Evolutionary conservation across 148 eudicot species (phyloP).

Genomic region (Camellia granthamiana): DNA sequence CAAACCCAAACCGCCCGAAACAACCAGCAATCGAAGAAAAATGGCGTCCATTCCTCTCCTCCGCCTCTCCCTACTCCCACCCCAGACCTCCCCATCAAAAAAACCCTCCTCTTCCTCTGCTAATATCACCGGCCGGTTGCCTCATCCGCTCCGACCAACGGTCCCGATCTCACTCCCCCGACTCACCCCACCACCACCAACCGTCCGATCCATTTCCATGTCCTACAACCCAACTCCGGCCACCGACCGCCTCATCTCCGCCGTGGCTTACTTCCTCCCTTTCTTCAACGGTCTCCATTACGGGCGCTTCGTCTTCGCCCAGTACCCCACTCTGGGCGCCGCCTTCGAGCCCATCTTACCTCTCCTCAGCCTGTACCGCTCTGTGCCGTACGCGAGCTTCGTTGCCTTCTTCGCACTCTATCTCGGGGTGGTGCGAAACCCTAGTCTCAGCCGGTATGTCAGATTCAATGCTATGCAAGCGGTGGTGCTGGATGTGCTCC

Average conservation of each 20-base stretch:
- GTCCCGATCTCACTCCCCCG: constrained; percentile 8
- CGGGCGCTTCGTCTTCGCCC: constrained; percentile 67
- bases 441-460: constrained; percentile 47
- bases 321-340: constrained; percentile 51
- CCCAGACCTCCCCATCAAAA: background rate
- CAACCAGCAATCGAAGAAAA: no score
- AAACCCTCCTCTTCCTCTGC: constrained; percentile 11
- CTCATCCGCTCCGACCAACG: constrained; percentile 35
- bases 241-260: constrained; percentile 71
- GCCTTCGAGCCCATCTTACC: constrained; percentile 65
- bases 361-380: constrained; percentile 51
- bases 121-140: background rate
- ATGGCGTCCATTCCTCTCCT: constrained; percentile 57
- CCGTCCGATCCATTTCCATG: constrained; percentile 13
- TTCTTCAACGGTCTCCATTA: constrained; percentile 81
- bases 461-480: constrained; percentile 90
- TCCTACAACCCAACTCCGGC: constrained; percentile 56
- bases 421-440: constrained; percentile 67
- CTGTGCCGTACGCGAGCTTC: constrained; percentile 69
- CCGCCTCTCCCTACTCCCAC: constrained; percentile 51
- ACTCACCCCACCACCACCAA: constrained; percentile 14
- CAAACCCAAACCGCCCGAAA: no score
- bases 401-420: constrained; percentile 71
- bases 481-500: constrained; percentile 66
- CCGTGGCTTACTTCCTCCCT: constrained; percentile 71